Evolutionary conservation across 176 grass and related monocot species (phyloP).

Genomic region (Avena atlantica): DNA sequence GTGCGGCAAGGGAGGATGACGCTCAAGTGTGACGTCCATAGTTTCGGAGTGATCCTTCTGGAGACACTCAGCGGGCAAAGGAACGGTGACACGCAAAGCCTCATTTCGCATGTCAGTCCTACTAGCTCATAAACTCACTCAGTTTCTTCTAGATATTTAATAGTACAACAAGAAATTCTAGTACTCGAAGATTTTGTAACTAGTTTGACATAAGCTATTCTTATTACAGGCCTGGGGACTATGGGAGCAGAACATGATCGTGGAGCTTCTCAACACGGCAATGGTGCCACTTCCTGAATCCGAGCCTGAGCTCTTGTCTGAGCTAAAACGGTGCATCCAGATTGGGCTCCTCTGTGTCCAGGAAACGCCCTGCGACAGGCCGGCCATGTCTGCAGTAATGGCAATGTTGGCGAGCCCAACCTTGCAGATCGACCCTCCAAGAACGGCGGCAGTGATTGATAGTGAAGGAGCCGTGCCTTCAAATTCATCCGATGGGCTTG

Average conservation of each 20-base stretch:
- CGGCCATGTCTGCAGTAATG: constrained; percentile 37
- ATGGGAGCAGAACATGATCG: constrained; percentile 30
- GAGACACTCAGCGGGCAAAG: constrained; percentile 27
- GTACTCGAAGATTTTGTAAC: too few species aligned
- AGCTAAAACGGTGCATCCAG: constrained; percentile 52
- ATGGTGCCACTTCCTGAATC: background rate
- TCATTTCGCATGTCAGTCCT: constrained; percentile 9
- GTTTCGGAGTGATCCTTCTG: background rate
- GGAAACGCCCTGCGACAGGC: constrained; percentile 37
- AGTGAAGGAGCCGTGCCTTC: too few species aligned
- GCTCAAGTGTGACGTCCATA: constrained; percentile 6
- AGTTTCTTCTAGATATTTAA: too few species aligned
- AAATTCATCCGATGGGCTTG: background rate
- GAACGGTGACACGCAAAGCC: background rate
- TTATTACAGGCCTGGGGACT: constrained; percentile 54
- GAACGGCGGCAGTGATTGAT: background rate
- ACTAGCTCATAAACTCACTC: too few species aligned
- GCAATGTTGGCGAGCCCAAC: constrained; percentile 38
- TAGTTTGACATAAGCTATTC: too few species aligned
- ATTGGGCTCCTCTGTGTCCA: constrained; percentile 60
- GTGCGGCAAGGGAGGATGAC: background rate
- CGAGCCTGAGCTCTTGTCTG: background rate
- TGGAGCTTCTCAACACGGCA: constrained; percentile 32
- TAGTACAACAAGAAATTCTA: too few species aligned
- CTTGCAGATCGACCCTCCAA: background rate